phyloP scores from a whole-genome alignment of 257 asterid genomes.

The Ballota nigra region DNA sequence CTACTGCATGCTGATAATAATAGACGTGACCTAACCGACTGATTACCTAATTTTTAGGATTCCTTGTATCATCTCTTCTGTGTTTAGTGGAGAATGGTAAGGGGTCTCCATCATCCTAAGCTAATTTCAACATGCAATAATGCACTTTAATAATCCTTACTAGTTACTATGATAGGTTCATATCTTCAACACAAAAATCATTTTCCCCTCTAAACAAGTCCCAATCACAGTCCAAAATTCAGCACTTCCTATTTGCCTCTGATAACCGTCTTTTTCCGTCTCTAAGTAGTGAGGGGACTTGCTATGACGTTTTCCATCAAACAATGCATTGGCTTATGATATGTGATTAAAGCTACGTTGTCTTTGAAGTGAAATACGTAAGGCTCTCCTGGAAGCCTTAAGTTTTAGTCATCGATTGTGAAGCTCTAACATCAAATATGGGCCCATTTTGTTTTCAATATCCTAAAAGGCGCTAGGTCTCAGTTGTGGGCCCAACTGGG shows the following conservation, averaged over 20 bases:
- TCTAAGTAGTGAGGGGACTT: slow-evolving; percentile 22
- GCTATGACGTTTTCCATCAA: slow-evolving; percentile 20
- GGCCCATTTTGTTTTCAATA: neutral
- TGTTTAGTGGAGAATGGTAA: slow-evolving; percentile 31
- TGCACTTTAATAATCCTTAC: slow-evolving; percentile 34
- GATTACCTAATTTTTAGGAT: slow-evolving; percentile 23
- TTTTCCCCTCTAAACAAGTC: slow-evolving; percentile 26
- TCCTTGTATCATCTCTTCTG: slow-evolving; percentile 5
- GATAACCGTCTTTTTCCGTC: slow-evolving; percentile 24
- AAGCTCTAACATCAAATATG: neutral
- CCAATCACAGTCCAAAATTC: slow-evolving; percentile 17
- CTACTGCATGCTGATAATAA: slow-evolving; percentile 5
- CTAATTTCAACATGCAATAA: slow-evolving; percentile 29
- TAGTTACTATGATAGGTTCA: slow-evolving; percentile 28
- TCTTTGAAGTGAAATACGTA: neutral
- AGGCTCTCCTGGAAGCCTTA: neutral
- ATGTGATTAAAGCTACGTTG: neutral
- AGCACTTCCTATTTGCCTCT: slow-evolving; percentile 10
- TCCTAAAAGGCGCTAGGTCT: neutral
- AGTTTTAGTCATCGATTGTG: neutral
- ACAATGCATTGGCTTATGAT: neutral
- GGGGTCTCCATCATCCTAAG: slow-evolving; percentile 35
- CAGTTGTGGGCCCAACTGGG: neutral
- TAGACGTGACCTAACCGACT: slow-evolving; percentile 5
- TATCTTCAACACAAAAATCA: slow-evolving; percentile 35